These are phyloP conservation scores for Entrophospora sp. DNA, from an alignment of 192 early-diverging fungal genomes.

Conservation along the genomic window DNA sequence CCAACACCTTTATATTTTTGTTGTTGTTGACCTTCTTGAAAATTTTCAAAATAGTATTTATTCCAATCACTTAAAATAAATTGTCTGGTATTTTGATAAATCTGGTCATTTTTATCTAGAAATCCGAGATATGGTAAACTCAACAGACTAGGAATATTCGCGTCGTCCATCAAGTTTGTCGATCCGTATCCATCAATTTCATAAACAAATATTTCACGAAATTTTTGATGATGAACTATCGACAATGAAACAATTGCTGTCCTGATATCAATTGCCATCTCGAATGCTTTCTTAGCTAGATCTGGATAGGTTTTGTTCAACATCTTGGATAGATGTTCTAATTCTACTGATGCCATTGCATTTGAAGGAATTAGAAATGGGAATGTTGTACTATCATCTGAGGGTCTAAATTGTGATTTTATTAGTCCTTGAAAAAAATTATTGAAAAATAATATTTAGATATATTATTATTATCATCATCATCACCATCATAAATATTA, in stretches of 20 bases:
- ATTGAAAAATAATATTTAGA: slow-evolving; percentile 6
- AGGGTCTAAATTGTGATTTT: slow-evolving; percentile 45
- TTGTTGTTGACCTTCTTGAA: too few species aligned
- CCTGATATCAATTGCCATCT: slow-evolving; percentile 38
- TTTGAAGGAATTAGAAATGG: slow-evolving; percentile 55
- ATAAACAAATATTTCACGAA: slow-evolving; percentile 54
- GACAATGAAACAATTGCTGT: slow-evolving; percentile 43
- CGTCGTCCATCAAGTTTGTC: slow-evolving; percentile 58
- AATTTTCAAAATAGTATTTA: slow-evolving; percentile 57
- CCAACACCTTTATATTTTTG: neutral
- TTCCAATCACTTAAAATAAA: slow-evolving; percentile 55
- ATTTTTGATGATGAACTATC: slow-evolving; percentile 37
- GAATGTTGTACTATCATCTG: slow-evolving; percentile 47
- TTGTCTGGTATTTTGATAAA: slow-evolving; percentile 49
- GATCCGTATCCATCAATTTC: slow-evolving; percentile 69
- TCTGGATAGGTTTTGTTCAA: slow-evolving; percentile 25
- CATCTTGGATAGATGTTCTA: slow-evolving; percentile 35
- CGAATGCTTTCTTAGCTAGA: slow-evolving; percentile 31
- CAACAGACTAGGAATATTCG: slow-evolving; percentile 56
- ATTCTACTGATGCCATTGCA: slow-evolving; percentile 52
- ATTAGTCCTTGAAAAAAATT: slow-evolving; percentile 34
- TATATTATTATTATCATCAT: neutral
- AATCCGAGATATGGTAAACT: slow-evolving; percentile 56
- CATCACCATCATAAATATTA: too few species aligned
- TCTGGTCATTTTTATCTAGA: slow-evolving; percentile 31